Percentiles rank a stretch among this genome's conserved stretches.
phyloP scores from a whole-genome alignment of 2,329 filamentous ascomycete genomes.

The Talaromyces piceae region DNA sequence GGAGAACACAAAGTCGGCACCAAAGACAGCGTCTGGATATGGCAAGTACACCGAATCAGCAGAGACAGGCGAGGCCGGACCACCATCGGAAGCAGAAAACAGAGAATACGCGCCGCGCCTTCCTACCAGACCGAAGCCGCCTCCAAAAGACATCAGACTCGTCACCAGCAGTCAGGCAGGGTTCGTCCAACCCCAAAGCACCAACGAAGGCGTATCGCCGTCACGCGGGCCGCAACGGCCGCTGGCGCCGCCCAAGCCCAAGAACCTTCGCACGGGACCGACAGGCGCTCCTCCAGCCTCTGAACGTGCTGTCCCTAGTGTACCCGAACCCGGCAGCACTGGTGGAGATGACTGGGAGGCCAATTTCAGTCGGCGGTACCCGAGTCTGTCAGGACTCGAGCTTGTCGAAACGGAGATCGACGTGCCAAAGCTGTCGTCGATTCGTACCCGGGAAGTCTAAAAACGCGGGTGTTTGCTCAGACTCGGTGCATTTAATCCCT shows the following conservation, averaged over 20 bases:
- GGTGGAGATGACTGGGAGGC: slow-evolving; percentile 54
- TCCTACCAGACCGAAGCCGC: slow-evolving; percentile 16
- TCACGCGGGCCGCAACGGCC: slow-evolving; percentile 37
- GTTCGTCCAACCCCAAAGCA: not conserved
- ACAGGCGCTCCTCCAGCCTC: slow-evolving; percentile 16
- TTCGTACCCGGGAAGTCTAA: slow-evolving; percentile 36
- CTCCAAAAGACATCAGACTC: slow-evolving; percentile 14
- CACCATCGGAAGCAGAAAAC: slow-evolving; percentile 22
- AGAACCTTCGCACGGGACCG: slow-evolving; percentile 46
- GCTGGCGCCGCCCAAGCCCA: slow-evolving; percentile 53
- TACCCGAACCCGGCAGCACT: slow-evolving; percentile 18
- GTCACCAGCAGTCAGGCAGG: not conserved
- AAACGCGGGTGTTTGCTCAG: no score
- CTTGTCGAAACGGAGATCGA: slow-evolving; percentile 69
- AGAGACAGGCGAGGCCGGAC: slow-evolving; percentile 33
- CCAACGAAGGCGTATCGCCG: slow-evolving; percentile 2
- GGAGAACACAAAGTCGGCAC: slow-evolving; percentile 60
- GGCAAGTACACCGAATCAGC: slow-evolving; percentile 68
- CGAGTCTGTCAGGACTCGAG: slow-evolving; percentile 75
- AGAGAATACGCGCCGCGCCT: slow-evolving; percentile 11
- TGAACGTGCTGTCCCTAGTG: slow-evolving; percentile 17
- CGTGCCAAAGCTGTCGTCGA: slow-evolving; percentile 27
- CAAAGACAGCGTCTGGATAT: slow-evolving; percentile 78
- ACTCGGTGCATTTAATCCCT: no score
- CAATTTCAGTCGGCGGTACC: slow-evolving; percentile 78